phyloP scores from a whole-genome alignment of 169 alveolate species.

The Plasmodium cynomolgi region DNA sequence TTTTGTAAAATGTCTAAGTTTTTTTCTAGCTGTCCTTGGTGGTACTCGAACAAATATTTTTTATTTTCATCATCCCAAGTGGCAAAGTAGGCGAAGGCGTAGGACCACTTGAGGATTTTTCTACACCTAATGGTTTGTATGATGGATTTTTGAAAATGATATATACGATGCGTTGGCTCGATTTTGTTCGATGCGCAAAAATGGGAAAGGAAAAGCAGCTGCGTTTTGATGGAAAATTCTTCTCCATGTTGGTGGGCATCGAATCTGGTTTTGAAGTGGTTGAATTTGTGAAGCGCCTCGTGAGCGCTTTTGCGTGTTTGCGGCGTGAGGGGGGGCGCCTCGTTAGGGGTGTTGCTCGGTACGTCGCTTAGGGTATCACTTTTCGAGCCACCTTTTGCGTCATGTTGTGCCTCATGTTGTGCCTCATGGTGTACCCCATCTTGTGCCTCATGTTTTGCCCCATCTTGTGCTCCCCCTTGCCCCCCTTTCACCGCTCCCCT shows the following conservation, averaged over 20 bases:
- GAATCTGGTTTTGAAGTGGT: constrained; percentile 51
- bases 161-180: neutral
- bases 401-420: neutral
- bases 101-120: constrained; percentile 61
- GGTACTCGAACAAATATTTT: constrained; percentile 49
- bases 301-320: constrained; percentile 24
- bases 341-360: neutral
- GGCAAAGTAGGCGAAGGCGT: constrained; percentile 49
- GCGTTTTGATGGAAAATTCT: constrained; percentile 37
- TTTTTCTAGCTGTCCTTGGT: constrained; percentile 68
- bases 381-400: neutral
- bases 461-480: neutral
- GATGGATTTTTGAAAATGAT: constrained; percentile 28
- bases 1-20: constrained; percentile 45
- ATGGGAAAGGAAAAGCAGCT: constrained; percentile 14
- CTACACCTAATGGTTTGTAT: constrained; percentile 59
- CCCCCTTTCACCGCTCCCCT: neutral
- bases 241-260: constrained; percentile 61
- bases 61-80: constrained; percentile 39
- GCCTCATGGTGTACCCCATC: neutral
- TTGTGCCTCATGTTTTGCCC: neutral
- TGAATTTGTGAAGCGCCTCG: constrained; percentile 9
- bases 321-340: neutral
- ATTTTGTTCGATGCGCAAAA: constrained; percentile 15
- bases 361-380: neutral